Base-by-base conservation (phyloP, 768 basidiomycete genomes). In the Podaxis carcinomalis region DNA sequence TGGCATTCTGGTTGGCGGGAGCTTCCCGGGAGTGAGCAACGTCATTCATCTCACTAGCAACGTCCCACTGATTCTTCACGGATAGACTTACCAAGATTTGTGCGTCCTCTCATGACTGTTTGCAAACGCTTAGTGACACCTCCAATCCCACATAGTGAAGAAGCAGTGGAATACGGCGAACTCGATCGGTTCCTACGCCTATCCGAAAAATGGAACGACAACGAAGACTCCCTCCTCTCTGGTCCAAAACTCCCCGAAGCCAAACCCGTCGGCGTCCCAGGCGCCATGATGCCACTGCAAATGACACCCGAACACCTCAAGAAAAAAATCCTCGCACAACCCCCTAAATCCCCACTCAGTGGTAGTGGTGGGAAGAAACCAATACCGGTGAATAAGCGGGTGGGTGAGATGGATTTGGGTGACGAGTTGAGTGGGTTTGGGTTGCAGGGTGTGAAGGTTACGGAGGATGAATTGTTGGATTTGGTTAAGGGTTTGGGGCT, bases 251-350 rank as follows among this genome's bases (percentile, higher is more conserved):
- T 79, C 2, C 85, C 83, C 4, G 74, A 73, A 27, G 81, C 74
- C 0, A 80, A 83, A 64, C 86, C 89, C 10, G 81, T 93, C 54
- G 92, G 92, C 57, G 89, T 94, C 5, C 90, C 93, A 2, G 92
- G 92, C 3, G 92, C 89, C 0, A 77, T 82, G 28, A 78, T 85
- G 6, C 90, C 92, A 9, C 74, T 85, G 6, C 84, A 93, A 69
- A 93, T 93, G 88, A 89, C 87, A 5, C 88, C 89, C n/a, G 83
- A 88, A 42, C 87, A 80, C 51, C 78, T 93, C 66, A 85, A 77
- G 67, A 80, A 78, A 58, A 82, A 83, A 67, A 77, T 84, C 51
- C 77, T 85, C 42, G 79, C 83, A 53, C 67, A 69, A n/a, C 70
- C 76, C 44, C 70, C 75, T 0, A 68, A 72, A 11, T 80, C 79